Base-by-base conservation (phyloP, 805 yeast species). In the Yarrowia keelungensis region DNA sequence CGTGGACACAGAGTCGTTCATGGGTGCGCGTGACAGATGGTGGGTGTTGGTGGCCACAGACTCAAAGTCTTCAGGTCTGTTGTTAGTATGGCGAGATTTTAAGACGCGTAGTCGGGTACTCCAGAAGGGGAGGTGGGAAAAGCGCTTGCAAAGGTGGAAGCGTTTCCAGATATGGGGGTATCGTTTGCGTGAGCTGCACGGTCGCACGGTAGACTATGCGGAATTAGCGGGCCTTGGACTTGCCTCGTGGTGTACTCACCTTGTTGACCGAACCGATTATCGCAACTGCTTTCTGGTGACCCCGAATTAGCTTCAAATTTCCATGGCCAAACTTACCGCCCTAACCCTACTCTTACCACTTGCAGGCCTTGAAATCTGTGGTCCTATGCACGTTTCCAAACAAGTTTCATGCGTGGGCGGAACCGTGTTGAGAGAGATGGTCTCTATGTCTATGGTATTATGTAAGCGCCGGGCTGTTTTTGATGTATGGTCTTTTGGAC, bases 221-320 rank as follows among this genome's bases (percentile, higher is more conserved):
- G 19, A 5, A 9, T 19, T 15, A 38, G 2, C 36, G 45, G 59
- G 4, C 12, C 62, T 41, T 56, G 62, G 47, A 26, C 62, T 32
- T 56, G 62, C 62, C 62, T 56, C 22, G 47, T 56, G 26, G 14
- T 59, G 65, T 59, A 59, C 65, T 59, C 65, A 59, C 65, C 65
- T 59, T 45, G 47, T 59, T 59, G 65, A 59, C 65, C 65, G 51
- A 59, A 43, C 65, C 51, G 65, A 59, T 59, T 59, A 43, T 59
- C 65, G 50, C 51, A 59, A 59, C 65, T 59, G 65, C 51, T 59
- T 59, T 59, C 65, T 59, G 51, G 51, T 59, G 65, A 45, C 51
- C 65, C 46, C 65, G 51, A 59, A 59, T 59, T 59, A 59, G 51
- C 65, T 59, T 59, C 65, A 59, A 59, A 59, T 59, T 59, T 59